phyloP scores from a whole-genome alignment of 306 rosid genomes.

The Begonia masoniana region DNA sequence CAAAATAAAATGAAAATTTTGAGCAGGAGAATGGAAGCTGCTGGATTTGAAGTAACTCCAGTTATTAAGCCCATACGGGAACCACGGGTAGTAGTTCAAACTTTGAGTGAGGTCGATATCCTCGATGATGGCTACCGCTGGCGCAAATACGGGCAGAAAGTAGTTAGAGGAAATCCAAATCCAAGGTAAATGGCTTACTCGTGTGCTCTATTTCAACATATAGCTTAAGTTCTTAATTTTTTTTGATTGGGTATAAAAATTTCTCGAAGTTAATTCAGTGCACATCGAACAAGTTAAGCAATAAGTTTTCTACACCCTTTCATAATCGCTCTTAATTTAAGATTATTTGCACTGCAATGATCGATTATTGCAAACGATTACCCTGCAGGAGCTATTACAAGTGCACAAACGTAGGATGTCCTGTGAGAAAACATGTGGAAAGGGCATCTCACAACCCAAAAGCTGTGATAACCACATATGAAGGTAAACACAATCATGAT shows the following conservation, averaged over 20 bases:
- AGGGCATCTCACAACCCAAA: constrained; percentile 96
- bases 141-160: constrained; percentile 99
- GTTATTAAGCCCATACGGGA: constrained; percentile 89
- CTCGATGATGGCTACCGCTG: constrained; percentile 99
- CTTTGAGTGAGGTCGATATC: constrained; percentile 94
- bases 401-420: constrained; percentile 91
- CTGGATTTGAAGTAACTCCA: constrained; percentile 53
- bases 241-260: constrained; percentile 4
- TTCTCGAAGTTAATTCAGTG: not conserved
- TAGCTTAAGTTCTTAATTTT: not conserved
- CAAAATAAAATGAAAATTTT: constrained; percentile 9
- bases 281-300: too few species aligned
- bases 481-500: constrained; percentile 92
- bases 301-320: not conserved
- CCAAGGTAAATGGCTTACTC: constrained; percentile 51
- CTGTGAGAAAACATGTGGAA: constrained; percentile 93
- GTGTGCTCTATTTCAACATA: constrained; percentile 8
- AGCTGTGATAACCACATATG: constrained; percentile 93
- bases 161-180: constrained; percentile 97
- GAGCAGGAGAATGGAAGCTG: constrained; percentile 74
- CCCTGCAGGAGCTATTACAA: constrained; percentile 93
- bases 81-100: constrained; percentile 96
- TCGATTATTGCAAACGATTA: not conserved
- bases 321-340: not conserved
- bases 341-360: not conserved